phyloP scores from a whole-genome alignment of 2,329 filamentous ascomycete genomes.

The Dactylonectria estremocensis region DNA sequence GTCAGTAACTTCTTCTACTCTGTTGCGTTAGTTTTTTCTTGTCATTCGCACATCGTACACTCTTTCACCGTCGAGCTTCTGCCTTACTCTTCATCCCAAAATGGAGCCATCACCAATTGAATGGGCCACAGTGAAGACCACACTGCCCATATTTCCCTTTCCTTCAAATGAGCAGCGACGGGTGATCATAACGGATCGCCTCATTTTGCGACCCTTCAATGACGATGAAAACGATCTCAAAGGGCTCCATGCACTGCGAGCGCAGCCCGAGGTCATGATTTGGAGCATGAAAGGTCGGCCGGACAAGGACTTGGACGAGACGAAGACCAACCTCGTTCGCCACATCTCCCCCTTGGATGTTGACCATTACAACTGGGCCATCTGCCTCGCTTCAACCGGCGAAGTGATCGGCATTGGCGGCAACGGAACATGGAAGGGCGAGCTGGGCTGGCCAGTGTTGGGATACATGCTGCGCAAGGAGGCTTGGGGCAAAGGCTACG shows the following conservation, averaged over 20 bases:
- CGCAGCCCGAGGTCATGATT: constrained; percentile 73
- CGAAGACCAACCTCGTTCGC: constrained; percentile 56
- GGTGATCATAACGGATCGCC: constrained; percentile 65
- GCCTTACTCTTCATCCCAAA: constrained; percentile 2
- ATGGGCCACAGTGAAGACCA: constrained; percentile 63
- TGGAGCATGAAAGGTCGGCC: constrained; percentile 63
- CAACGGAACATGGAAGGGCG: constrained; percentile 53
- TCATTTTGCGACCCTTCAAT: constrained; percentile 67
- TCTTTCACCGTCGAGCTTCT: neutral
- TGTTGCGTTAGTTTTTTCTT: neutral
- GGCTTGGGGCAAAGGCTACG: constrained; percentile 70
- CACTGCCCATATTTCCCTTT: constrained; percentile 60
- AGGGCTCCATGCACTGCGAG: constrained; percentile 67
- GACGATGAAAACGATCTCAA: constrained; percentile 64
- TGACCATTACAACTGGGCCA: constrained; percentile 70
- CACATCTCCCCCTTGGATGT: constrained; percentile 66
- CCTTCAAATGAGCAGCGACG: constrained; percentile 57
- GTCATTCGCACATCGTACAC: neutral
- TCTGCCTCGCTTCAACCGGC: constrained; percentile 63
- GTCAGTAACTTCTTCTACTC: neutral
- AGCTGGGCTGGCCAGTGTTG: constrained; percentile 69
- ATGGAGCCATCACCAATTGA: constrained; percentile 47
- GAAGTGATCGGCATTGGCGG: constrained; percentile 68
- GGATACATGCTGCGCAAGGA: constrained; percentile 71
- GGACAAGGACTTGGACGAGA: constrained; percentile 62